phyloP scores from a whole-genome alignment of 2,329 filamentous ascomycete species.

The Neopestalotiopsis clavispora region DNA sequence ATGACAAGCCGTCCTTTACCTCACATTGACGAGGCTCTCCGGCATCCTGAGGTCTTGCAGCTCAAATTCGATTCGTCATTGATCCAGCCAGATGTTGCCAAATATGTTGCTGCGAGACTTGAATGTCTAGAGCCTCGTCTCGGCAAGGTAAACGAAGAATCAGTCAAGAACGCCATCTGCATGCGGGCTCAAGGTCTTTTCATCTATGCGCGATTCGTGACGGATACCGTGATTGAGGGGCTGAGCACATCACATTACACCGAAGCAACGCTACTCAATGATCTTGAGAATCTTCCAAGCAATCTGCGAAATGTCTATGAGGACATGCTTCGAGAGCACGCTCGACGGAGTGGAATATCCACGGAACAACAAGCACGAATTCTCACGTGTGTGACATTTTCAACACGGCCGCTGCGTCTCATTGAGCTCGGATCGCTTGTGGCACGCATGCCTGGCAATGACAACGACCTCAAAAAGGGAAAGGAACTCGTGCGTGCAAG shows the following conservation, averaged over 20 bases:
- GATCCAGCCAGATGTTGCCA: constrained; percentile 46
- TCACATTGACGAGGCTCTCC: constrained; percentile 36
- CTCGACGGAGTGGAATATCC: constrained; percentile 39
- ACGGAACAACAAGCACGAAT: constrained; percentile 29
- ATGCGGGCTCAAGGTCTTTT: constrained; percentile 47
- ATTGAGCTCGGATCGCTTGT: constrained; percentile 35
- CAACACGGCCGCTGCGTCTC: constrained; percentile 44
- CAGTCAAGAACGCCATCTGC: constrained; percentile 37
- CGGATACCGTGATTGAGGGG: constrained; percentile 48
- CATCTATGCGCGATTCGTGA: constrained; percentile 47
- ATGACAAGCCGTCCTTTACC: constrained; percentile 47
- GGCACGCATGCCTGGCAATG: constrained; percentile 16
- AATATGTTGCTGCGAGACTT: constrained; percentile 34
- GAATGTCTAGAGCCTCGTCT: neutral
- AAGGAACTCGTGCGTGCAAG: constrained; percentile 43
- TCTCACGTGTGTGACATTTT: constrained; percentile 46
- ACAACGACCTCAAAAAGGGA: constrained; percentile 29
- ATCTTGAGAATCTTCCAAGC: neutral
- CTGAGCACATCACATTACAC: constrained; percentile 8
- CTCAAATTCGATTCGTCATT: constrained; percentile 42
- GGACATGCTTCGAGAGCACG: constrained; percentile 42
- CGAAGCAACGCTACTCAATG: neutral
- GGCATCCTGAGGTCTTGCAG: constrained; percentile 28
- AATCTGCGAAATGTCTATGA: constrained; percentile 17
- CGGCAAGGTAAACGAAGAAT: constrained; percentile 20